phyloP scores from a whole-genome alignment of 495 filamentous ascomycete genomes.

The Oidiodendron maius region DNA sequence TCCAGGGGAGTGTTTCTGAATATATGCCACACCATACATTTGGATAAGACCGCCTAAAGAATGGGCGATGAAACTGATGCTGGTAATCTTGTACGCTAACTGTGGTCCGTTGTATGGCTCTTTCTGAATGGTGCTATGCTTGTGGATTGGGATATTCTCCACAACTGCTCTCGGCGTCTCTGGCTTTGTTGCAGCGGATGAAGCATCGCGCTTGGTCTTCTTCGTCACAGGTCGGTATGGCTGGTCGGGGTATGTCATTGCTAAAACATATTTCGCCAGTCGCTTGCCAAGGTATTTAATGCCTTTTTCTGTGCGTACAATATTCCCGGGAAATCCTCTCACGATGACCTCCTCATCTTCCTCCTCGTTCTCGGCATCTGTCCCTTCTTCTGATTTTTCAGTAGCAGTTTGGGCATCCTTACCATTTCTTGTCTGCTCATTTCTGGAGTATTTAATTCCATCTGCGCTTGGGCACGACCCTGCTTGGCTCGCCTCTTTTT shows the following conservation, averaged over 20 bases:
- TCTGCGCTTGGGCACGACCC: conserved; percentile 15
- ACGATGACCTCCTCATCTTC: conserved; percentile 91
- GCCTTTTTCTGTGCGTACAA: conserved; percentile 81
- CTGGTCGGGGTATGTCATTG: conserved; percentile 89
- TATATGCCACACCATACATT: conserved; percentile 95
- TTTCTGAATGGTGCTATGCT: conserved; percentile 47
- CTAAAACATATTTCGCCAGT: conserved; percentile 82
- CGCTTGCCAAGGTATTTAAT: conserved; percentile 97
- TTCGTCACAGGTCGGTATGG: conserved; percentile 69
- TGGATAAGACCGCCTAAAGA: conserved; percentile 89
- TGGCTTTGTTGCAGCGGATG: conserved; percentile 27
- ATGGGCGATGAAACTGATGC: conserved; percentile 93
- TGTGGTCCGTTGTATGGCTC: conserved; percentile 29
- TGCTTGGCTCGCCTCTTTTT: conserved; percentile 21
- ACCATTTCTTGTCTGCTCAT: conserved; percentile 12
- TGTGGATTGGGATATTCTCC: conserved; percentile 37
- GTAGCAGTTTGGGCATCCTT: conserved; percentile 12
- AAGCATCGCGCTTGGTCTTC: conserved; percentile 28
- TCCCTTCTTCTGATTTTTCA: conserved; percentile 21
- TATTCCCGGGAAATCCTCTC: conserved; percentile 85
- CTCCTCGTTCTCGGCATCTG: conserved; percentile 41
- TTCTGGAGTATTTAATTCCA: background rate
- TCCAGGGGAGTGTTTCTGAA: conserved; percentile 87
- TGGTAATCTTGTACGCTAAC: conserved; percentile 80
- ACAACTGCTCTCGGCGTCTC: conserved; percentile 22